Evolutionary conservation across 306 rosid species (phyloP), one percentile per base, ranked within the genome.

Genomic region (Dryas octopetala): DNA sequence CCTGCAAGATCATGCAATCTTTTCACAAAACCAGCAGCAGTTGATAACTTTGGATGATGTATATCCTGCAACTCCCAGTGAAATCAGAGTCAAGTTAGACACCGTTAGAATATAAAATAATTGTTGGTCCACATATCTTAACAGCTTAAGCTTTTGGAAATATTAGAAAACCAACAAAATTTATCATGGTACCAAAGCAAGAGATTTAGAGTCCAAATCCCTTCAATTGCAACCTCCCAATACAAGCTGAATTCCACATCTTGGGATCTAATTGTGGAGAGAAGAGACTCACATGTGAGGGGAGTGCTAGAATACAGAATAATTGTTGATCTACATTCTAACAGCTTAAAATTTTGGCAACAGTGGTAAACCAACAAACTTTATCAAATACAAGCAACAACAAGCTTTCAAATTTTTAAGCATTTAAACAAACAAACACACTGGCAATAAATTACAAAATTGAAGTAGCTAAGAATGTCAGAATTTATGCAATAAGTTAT

Each of bases 1-100:
- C 98, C 89, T 70, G 96, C 86, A 74, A 89, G 87, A 69, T 79
- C 98, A 9, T 93, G 98, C 79, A 93, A 79, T 71, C 84, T 91
- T 77, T 87, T 93, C 41, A 93, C 98, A 73, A 93, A 88, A 76
- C 85, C 81, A 78, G 89, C 86, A 61, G 95, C 90, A 41, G 93
- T 71, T 51, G 94, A 75, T 54, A 86, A 41, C 85, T 69, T 91
- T 48, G 87, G 84, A 32, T 77, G 92, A 11, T 82, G 68, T 77
- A 68, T 12, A 46, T 50, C 74, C 97, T 89, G 88, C 57, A 45
- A 17, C 43, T 68, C 13, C 61, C 23, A 19, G 17, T 65, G 6
- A 13, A 62, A 41, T 23, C 6, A 6, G 52, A 71, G 71, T 58
- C 60, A 46, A 73, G 59, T 47, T 32, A 74, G 55, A 50, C 73